phyloP scores from a whole-genome alignment of 2,329 filamentous ascomycete species.

The Pseudovirgaria hyperparasitica region DNA sequence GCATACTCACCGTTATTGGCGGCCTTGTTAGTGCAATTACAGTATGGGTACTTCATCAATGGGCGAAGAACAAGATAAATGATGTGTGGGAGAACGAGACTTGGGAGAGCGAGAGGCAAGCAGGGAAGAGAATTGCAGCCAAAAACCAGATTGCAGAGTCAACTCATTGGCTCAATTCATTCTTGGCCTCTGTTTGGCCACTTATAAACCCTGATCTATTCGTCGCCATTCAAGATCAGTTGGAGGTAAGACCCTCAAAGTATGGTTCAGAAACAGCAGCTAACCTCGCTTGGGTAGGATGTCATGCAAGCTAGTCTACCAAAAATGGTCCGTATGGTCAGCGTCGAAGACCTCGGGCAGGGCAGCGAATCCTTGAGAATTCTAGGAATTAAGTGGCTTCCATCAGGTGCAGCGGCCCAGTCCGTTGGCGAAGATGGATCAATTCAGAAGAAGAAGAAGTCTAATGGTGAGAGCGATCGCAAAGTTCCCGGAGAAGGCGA shows the following conservation, averaged over 20 bases:
- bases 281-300: slow-evolving; percentile 31
- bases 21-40: slow-evolving; percentile 20
- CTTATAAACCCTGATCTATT: slow-evolving; percentile 67
- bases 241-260: slow-evolving; percentile 37
- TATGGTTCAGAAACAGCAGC: background rate
- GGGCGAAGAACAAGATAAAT: slow-evolving; percentile 48
- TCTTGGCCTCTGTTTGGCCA: slow-evolving; percentile 57
- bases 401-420: slow-evolving; percentile 53
- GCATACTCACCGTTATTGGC: slow-evolving; percentile 14
- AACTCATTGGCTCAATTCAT: slow-evolving; percentile 57
- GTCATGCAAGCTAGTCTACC: slow-evolving; percentile 69
- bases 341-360: slow-evolving; percentile 63
- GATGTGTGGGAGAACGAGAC: slow-evolving; percentile 55
- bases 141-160: slow-evolving; percentile 47
- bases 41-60: slow-evolving; percentile 39
- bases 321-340: slow-evolving; percentile 58
- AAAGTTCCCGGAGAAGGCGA: slow-evolving; percentile 33
- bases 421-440: slow-evolving; percentile 47
- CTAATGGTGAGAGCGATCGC: slow-evolving; percentile 36
- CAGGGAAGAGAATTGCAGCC: slow-evolving; percentile 35
- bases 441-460: too few relatives aligned
- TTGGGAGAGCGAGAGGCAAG: slow-evolving; percentile 51
- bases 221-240: slow-evolving; percentile 51
- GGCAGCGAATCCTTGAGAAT: slow-evolving; percentile 60
- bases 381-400: slow-evolving; percentile 59